Base-by-base conservation (phyloP, 164 flowering plant species). In the Litsea cubeba region DNA sequence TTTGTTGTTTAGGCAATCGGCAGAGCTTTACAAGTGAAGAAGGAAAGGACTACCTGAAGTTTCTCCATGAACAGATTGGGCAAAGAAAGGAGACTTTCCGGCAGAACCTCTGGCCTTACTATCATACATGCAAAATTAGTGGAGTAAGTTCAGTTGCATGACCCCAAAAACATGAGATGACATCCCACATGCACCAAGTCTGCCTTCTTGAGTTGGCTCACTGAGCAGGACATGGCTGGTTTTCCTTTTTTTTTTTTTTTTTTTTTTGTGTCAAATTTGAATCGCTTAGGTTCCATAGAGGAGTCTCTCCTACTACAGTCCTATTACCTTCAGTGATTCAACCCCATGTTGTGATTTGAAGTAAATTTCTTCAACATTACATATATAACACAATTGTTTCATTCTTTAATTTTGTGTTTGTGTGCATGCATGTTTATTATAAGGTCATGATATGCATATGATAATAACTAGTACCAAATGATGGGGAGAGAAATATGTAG, bases 21-120 rank as follows among this genome's bases (percentile, higher is more conserved):
- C 66, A 64, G 3, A 57, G 28, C 20, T 12, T 30, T 57, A 71
- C 71, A 14, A 30, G 73, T 20, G 62, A 69, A 22, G 62, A 69
- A 22, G 68, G 68, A 50, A 71, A 71, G 24, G 65, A 57, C 2
- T n/a, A 32, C 15, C 23, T 74, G 11, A 60, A 70, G 70, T 72
- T 76, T 30, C 76, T 77, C 35, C 72, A 72, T 3, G 68, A 73
- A 17, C 79, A 75, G 68, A 76, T 76, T 28, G 65, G 46, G 62
- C 71, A 77, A 58, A 70, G 71, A 70, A 79, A 76, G 63, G 75
- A 79, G 50, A 57, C 57, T 40, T 83, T 73, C 66, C 28, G 12
- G 63, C 17, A 72, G 62, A 72, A 65, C 71, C 72, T 83, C 68
- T 76, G 82, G 70, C 83, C 82, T 28, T 81, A 71, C 49, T 78